Evolutionary conservation across 2,329 filamentous ascomycete species (phyloP).

Genomic region (Zasmidium angulare): DNA sequence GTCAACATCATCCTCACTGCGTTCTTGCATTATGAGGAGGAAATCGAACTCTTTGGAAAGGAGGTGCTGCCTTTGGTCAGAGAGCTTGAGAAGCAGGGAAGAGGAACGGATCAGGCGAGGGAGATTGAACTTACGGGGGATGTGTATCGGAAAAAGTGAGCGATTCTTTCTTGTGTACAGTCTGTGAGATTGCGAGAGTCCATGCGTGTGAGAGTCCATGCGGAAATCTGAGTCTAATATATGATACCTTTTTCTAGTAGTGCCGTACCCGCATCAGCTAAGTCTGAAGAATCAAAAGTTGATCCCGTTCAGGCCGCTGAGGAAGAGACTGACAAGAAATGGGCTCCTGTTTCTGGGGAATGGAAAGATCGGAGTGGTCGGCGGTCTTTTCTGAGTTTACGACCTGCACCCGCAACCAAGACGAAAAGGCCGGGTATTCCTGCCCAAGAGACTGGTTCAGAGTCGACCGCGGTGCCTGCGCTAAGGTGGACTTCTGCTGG

Average conservation of each 20-base stretch:
- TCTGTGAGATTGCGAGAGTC: not conserved
- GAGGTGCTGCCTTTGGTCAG: conserved; percentile 50
- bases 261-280: not conserved
- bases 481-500: not conserved
- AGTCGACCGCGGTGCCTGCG: too few relatives aligned
- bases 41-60: conserved; percentile 51
- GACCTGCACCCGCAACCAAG: not conserved
- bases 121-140: conserved; percentile 51
- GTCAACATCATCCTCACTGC: conserved; percentile 48
- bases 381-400: not conserved
- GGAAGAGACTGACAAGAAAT: not conserved
- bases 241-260: conserved; percentile 11
- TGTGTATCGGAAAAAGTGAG: conserved; percentile 41
- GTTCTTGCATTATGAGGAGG: conserved; percentile 55
- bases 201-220: too few relatives aligned
- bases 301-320: not conserved
- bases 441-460: too few relatives aligned
- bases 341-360: not conserved
- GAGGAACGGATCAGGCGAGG: conserved; percentile 48
- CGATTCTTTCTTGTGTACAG: conserved; percentile 2
- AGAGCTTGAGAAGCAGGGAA: conserved; percentile 48
- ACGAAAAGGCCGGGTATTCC: not conserved
- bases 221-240: conserved; percentile 7
- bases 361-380: not conserved
- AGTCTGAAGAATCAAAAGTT: conserved; percentile 2